These are phyloP conservation scores for Daldinia sp. DNA, from an alignment of 2,329 filamentous ascomycete species.

Conservation along the genomic window DNA sequence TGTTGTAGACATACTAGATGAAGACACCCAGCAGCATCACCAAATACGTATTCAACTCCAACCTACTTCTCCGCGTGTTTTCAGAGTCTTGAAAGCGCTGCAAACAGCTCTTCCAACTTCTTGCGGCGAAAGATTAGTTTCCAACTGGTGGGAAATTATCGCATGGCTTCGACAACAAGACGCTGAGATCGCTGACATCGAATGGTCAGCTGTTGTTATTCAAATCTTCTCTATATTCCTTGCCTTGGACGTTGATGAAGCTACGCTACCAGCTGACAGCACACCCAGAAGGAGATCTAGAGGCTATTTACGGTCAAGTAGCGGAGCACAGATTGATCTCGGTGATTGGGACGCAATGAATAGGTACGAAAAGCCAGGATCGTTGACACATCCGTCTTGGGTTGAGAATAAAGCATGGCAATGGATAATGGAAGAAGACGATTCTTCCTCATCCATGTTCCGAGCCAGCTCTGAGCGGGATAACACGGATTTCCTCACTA, in stretches of 20 bases:
- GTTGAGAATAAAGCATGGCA: slow-evolving; percentile 75
- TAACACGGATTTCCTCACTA: slow-evolving; percentile 58
- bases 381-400: slow-evolving; percentile 66
- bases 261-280: slow-evolving; percentile 44
- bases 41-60: slow-evolving; percentile 76
- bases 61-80: slow-evolving; percentile 72
- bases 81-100: slow-evolving; percentile 70
- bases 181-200: slow-evolving; percentile 62
- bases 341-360: slow-evolving; percentile 63
- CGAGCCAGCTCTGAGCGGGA: slow-evolving; percentile 45
- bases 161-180: slow-evolving; percentile 72
- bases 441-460: slow-evolving; percentile 49
- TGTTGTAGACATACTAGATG: slow-evolving; percentile 74
- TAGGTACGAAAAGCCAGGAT: slow-evolving; percentile 60
- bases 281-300: slow-evolving; percentile 42
- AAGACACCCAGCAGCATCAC: slow-evolving; percentile 69
- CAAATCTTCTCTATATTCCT: slow-evolving; percentile 74
- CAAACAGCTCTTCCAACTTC: slow-evolving; percentile 72
- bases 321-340: slow-evolving; percentile 50
- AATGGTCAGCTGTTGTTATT: slow-evolving; percentile 78
- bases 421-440: slow-evolving; percentile 74
- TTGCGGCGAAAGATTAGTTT: slow-evolving; percentile 70
- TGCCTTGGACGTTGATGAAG: slow-evolving; percentile 61
- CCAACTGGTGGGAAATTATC: slow-evolving; percentile 80
- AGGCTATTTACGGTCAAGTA: slow-evolving; percentile 50